Conservation (phyloP, 163 green algal species). For the Volvox carteri region DNA sequence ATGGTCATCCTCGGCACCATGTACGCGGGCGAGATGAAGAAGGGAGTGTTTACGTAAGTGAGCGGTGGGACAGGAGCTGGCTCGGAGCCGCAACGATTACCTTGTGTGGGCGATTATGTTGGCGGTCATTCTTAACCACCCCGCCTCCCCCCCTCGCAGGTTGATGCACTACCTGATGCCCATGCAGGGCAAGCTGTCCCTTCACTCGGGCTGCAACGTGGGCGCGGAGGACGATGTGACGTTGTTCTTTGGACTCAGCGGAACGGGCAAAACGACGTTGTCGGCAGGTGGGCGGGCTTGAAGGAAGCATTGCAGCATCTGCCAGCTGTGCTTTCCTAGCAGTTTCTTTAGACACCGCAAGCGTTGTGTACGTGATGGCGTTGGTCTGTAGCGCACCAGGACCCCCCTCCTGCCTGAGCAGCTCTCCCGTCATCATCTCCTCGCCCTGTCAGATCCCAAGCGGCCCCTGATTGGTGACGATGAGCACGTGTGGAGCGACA, state of each 20-base stretch:
- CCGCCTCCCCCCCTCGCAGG: conserved; percentile 21
- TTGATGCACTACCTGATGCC: conserved; percentile 94
- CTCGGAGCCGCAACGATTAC: neutral
- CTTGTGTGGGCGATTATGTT: no score
- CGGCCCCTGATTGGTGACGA: conserved; percentile 96
- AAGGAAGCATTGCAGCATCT: neutral
- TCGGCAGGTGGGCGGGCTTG: conserved; percentile 58
- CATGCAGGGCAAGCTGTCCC: conserved; percentile 87
- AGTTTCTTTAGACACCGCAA: no score
- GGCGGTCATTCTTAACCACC: neutral
- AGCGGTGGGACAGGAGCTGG: neutral
- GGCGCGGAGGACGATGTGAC: conserved; percentile 86
- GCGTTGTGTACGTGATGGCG: no score
- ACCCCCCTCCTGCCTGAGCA: neutral
- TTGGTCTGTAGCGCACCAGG: no score
- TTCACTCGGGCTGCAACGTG: conserved; percentile 95
- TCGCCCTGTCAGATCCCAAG: conserved; percentile 73
- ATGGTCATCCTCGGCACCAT: conserved; percentile 97
- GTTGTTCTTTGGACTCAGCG: conserved; percentile 97
- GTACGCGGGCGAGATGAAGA: conserved; percentile 99
- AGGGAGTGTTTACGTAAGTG: conserved; percentile 92
- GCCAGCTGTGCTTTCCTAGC: no score
- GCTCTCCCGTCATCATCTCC: neutral
- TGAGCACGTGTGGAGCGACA: conserved; percentile 95
- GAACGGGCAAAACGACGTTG: conserved; percentile 98